Evolutionary conservation across 1,284 basidiomycete genomes (phyloP), one percentile per base, ranked within the genome.

Genomic region (Malassezia brasiliensis): DNA sequence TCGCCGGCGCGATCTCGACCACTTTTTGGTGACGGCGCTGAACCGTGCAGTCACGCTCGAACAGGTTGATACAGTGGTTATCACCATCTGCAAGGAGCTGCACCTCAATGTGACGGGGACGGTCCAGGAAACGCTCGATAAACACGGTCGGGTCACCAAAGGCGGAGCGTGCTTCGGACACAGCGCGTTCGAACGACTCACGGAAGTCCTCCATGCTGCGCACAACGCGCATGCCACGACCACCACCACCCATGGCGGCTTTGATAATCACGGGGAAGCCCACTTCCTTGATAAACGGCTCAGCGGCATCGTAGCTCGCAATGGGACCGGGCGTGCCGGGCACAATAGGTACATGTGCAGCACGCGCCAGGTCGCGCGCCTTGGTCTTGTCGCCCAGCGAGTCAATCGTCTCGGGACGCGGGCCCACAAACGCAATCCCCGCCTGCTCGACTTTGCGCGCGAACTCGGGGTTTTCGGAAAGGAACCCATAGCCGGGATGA

Each of bases 81-180:
- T 84, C 77, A 4, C 81, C 83, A 75, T 98, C 93, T 32, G 90
- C 93, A 49, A 98, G 81, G 53, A 96, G 77, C 78, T 98, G 93
- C 34, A 96, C 93, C 78, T 98, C 93, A 63, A 96, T 96, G 77
- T 96, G 91, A 67, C 90, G 85, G 11, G 93, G 93, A 57, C 86
- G 85, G 77, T 96, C 90, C 51, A 96, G 82, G 83, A 94, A 96
- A 60, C 77, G 75, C 76, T 96, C 93, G 72, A 96, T 94, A 79
- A 96, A 96, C 65, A 96, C 93, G 28, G 91, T 96, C 45, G 91
- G 93, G 71, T 98, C 90, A 56, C 93, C 93, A 74, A 98, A 99
- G 31, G 94, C 90, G 47, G 88, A 83, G 77, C 86, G 93, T 64
- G 94, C 93, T 77, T 98, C 93, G 67, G 84, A 86, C 63, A 90